Evolutionary conservation across 192 early-diverging fungal genomes (phyloP).

Genomic region (Coemansia sp.): DNA sequence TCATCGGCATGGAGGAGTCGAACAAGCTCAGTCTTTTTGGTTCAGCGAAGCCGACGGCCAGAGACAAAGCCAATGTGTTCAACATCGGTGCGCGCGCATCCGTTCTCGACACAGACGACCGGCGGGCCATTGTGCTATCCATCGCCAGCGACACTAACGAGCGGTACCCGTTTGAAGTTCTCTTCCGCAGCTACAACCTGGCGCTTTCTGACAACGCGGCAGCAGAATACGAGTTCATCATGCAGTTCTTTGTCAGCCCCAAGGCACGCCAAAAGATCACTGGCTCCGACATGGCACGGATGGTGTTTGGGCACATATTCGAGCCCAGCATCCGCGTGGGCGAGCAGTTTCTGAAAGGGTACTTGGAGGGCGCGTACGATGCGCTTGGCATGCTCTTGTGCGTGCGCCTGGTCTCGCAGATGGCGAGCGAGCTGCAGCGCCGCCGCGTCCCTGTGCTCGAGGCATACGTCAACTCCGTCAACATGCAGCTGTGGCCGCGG

Average conservation of each 20-base stretch:
- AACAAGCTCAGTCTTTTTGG: conserved; percentile 75
- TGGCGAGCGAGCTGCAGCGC: conserved; percentile 80
- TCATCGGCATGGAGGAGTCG: conserved; percentile 86
- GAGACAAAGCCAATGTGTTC: conserved; percentile 84
- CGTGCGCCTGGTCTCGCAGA: conserved; percentile 83
- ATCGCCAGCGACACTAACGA: conserved; percentile 49
- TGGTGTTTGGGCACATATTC: conserved; percentile 87
- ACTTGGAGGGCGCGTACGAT: conserved; percentile 80
- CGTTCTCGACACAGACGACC: conserved; percentile 71
- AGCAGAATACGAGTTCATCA: conserved; percentile 90
- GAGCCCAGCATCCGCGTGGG: conserved; percentile 60
- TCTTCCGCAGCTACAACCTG: conserved; percentile 91
- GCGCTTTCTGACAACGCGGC: conserved; percentile 93
- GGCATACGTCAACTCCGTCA: conserved; percentile 84
- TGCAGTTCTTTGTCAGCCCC: conserved; percentile 85
- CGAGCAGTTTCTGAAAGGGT: conserved; percentile 65
- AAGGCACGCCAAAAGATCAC: conserved; percentile 62
- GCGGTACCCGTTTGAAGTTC: conserved; percentile 72
- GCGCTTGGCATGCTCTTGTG: conserved; percentile 90
- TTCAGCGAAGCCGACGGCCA: conserved; percentile 64
- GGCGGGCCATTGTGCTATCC: conserved; percentile 78
- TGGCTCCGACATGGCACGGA: conserved; percentile 62
- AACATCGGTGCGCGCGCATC: conserved; percentile 83
- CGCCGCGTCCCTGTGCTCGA: conserved; percentile 79
- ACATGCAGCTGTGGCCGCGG: conserved; percentile 94